phyloP scores from a whole-genome alignment of 495 filamentous ascomycete genomes.

The Penicillium alfredii region DNA sequence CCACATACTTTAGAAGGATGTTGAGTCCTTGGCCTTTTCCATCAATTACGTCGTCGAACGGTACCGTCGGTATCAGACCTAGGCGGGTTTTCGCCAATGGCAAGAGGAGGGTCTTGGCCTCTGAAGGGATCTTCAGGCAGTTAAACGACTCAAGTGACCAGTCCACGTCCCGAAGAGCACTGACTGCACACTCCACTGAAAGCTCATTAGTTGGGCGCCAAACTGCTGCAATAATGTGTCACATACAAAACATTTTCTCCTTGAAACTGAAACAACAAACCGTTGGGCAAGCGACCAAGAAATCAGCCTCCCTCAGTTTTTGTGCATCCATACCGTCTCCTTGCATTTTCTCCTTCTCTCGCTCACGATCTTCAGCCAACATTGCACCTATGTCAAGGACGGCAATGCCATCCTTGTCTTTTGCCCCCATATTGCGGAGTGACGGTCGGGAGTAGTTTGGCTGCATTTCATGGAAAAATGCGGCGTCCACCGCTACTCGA shows the following conservation, averaged over 20 bases:
- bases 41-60: slow-evolving; percentile 21
- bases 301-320: slow-evolving; percentile 20
- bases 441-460: slow-evolving; percentile 25
- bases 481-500: slow-evolving; percentile 19
- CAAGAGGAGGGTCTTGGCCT: slow-evolving; percentile 24
- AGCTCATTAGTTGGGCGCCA: slow-evolving; percentile 9
- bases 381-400: slow-evolving; percentile 12
- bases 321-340: slow-evolving; percentile 14
- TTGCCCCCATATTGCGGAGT: slow-evolving; percentile 7
- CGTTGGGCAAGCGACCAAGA: slow-evolving; percentile 21
- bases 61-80: slow-evolving; percentile 17
- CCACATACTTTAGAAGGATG: slow-evolving; percentile 16
- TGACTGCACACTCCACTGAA: slow-evolving; percentile 29
- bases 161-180: slow-evolving; percentile 24
- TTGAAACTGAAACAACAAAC: slow-evolving; percentile 25
- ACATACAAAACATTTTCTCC: slow-evolving; percentile 26
- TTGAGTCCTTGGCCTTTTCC: slow-evolving; percentile 23
- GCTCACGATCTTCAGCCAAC: slow-evolving; percentile 15
- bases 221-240: slow-evolving; percentile 1
- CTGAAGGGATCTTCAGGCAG: slow-evolving; percentile 12
- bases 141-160: slow-evolving; percentile 22
- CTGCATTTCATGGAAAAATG: slow-evolving; percentile 22
- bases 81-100: slow-evolving; percentile 20
- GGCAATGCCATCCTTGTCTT: slow-evolving; percentile 11
- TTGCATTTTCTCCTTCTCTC: slow-evolving; percentile 21